These are phyloP conservation scores for Fusarium goolgardi DNA, from an alignment of 2,329 filamentous ascomycete genomes.

Conservation along the genomic window DNA sequence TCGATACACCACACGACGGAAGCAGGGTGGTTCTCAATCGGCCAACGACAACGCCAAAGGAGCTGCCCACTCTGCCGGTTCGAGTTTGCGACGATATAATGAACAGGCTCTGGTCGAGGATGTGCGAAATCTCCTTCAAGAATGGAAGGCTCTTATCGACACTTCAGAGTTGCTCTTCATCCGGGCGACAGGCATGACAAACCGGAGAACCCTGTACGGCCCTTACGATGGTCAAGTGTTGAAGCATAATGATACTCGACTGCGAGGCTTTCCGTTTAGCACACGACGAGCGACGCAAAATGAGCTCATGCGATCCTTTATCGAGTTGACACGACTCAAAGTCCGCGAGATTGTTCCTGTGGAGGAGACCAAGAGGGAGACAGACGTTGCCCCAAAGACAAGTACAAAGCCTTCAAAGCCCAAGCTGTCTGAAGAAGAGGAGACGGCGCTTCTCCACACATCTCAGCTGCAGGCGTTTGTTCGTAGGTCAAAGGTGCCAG, in stretches of 20 bases:
- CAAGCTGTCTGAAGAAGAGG: conserved; percentile 84
- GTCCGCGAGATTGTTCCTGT: conserved; percentile 80
- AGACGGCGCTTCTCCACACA: conserved; percentile 84
- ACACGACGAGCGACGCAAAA: conserved; percentile 92
- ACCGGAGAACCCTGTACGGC: conserved; percentile 87
- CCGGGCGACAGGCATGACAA: conserved; percentile 87
- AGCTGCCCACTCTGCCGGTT: conserved; percentile 91
- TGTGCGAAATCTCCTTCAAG: conserved; percentile 79
- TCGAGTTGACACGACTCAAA: conserved; percentile 92
- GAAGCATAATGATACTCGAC: conserved; percentile 78
- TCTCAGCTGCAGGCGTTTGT: conserved; percentile 89
- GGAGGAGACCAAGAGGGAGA: conserved; percentile 61
- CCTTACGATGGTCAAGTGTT: conserved; percentile 91
- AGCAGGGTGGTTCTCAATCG: conserved; percentile 95
- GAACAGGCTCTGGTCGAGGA: conserved; percentile 92
- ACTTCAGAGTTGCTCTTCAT: conserved; percentile 88
- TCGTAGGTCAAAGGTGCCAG: conserved; percentile 88
- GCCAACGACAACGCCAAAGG: conserved; percentile 96
- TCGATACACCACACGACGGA: conserved; percentile 93
- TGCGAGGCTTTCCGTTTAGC: conserved; percentile 92
- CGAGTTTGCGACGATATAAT: conserved; percentile 90
- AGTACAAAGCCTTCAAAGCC: conserved; percentile 66
- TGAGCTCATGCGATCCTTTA: conserved; percentile 93
- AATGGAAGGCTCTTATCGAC: conserved; percentile 90
- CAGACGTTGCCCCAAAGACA: conserved; percentile 54